Evolutionary conservation across 2,329 filamentous ascomycete genomes (phyloP).

Genomic region (Venturia asperata): DNA sequence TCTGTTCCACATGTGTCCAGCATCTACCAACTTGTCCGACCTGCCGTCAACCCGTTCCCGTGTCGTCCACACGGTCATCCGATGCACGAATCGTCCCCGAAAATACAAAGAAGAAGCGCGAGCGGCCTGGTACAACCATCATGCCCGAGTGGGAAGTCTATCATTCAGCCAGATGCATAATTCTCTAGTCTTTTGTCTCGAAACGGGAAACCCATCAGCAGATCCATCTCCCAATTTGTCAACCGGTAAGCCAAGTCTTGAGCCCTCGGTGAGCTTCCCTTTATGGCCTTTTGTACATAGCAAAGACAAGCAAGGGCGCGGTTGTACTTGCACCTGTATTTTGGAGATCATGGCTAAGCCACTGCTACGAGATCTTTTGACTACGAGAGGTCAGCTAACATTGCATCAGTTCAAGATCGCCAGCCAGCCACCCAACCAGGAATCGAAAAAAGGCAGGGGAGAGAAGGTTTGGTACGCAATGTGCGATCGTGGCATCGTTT

Average conservation of each 20-base stretch:
- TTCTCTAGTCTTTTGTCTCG: background rate
- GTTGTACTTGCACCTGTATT: background rate
- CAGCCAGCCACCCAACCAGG: background rate
- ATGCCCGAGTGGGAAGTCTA: conserved; percentile 15
- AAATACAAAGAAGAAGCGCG: background rate
- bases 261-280: background rate
- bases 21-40: background rate
- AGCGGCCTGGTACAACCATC: background rate
- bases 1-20: background rate
- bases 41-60: conserved; percentile 53
- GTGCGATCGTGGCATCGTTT: background rate
- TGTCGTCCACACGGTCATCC: conserved; percentile 61
- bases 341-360: background rate
- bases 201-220: background rate
- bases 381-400: background rate
- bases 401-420: background rate
- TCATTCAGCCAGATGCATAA: conserved; percentile 9
- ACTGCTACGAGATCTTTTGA: background rate
- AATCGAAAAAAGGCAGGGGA: background rate
- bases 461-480: background rate
- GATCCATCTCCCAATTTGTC: background rate
- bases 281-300: background rate
- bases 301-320: background rate
- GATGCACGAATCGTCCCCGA: background rate
- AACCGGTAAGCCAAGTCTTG: background rate